Evolutionary conservation across 1,284 basidiomycete genomes (phyloP).

Genomic region (Cutaneotrichosporon cutaneum): DNA sequence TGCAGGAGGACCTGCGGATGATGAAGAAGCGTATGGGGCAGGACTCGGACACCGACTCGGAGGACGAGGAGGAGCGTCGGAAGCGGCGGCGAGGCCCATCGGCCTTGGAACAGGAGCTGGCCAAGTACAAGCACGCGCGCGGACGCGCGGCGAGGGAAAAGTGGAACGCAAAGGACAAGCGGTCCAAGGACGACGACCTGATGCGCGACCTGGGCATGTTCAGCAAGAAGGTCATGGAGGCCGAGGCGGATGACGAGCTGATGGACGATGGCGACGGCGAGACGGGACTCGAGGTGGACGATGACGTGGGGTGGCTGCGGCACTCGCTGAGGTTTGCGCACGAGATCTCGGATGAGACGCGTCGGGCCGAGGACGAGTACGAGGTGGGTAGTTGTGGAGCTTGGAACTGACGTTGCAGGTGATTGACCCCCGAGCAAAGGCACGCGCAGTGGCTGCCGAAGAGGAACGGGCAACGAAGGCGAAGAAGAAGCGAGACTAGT

Average conservation of each 20-base stretch:
- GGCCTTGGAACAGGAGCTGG: constrained; percentile 72
- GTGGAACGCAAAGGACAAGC: constrained; percentile 50
- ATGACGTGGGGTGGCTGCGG: constrained; percentile 73
- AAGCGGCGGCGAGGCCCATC: constrained; percentile 60
- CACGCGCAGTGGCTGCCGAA: constrained; percentile 35
- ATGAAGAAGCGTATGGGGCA: constrained; percentile 55
- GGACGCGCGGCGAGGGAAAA: constrained; percentile 57
- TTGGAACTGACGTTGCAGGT: constrained; percentile 34
- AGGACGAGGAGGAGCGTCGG: constrained; percentile 30
- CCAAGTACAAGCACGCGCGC: constrained; percentile 69
- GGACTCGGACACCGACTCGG: constrained; percentile 46
- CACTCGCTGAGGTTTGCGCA: constrained; percentile 76
- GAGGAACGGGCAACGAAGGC: constrained; percentile 24
- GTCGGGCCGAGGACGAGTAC: constrained; percentile 82
- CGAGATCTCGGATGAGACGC: constrained; percentile 65
- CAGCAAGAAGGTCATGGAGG: constrained; percentile 63
- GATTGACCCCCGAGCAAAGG: constrained; percentile 53
- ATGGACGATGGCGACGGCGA: constrained; percentile 40
- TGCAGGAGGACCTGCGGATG: constrained; percentile 82
- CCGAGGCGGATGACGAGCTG: constrained; percentile 20
- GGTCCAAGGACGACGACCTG: constrained; percentile 67
- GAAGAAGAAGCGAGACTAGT: not conserved
- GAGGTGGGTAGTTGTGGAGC: constrained; percentile 62
- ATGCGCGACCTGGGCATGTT: constrained; percentile 70
- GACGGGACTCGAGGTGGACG: constrained; percentile 68